Evolutionary conservation across 148 eudicot species (phyloP).

Genomic region (Rheum nobile): DNA sequence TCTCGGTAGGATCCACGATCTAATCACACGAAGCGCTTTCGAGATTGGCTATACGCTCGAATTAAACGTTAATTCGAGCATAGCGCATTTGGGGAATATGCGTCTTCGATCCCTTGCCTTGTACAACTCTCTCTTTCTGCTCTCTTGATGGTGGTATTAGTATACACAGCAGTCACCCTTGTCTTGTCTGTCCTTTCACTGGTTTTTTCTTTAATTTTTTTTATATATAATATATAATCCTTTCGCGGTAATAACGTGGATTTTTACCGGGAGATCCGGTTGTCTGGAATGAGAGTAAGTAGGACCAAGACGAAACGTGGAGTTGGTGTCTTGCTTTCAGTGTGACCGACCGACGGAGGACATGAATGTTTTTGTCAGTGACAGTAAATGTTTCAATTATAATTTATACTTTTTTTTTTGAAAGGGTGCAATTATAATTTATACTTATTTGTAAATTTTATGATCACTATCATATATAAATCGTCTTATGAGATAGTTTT

Average conservation of each 20-base stretch:
- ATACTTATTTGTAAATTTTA: too few species aligned
- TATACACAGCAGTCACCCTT: not conserved
- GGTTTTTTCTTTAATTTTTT: not conserved
- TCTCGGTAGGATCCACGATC: not conserved
- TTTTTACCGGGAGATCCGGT: slow-evolving; percentile 1
- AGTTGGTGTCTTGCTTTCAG: not conserved
- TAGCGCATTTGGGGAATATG: not conserved
- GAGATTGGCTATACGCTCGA: not conserved
- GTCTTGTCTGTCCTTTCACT: not conserved
- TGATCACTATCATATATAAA: too few species aligned
- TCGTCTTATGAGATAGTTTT: too few species aligned
- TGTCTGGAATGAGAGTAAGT: not conserved
- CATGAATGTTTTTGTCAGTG: not conserved
- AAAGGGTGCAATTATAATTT: too few species aligned
- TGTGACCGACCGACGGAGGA: too few species aligned
- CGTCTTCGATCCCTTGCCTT: not conserved
- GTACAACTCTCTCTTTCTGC: not conserved
- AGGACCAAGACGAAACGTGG: not conserved
- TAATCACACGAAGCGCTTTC: not conserved
- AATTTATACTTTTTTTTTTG: too few species aligned
- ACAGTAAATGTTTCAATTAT: not conserved
- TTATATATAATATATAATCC: not conserved
- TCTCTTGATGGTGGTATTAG: not conserved
- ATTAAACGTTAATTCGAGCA: not conserved
- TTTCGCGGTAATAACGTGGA: not conserved